A percentile compares a stretch with the other conserved stretches of the same genome.
phyloP scores from a whole-genome alignment of 208 protist species.

The Trypanosoma mega region DNA sequence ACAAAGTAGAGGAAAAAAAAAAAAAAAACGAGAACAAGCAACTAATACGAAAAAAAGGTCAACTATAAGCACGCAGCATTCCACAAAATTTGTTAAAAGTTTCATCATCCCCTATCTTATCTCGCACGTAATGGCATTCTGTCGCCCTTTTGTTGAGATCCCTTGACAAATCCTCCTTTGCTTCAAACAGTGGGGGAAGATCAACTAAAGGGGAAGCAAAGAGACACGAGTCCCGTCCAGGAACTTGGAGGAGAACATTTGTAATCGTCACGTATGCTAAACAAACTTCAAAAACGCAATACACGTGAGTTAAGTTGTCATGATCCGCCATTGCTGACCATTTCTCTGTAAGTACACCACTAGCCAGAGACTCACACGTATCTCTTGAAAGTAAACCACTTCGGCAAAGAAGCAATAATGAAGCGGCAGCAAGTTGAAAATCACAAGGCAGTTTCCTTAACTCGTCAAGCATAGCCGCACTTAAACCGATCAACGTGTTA shows the following conservation, averaged over 20 bases:
- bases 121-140: no score
- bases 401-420: conserved; percentile 4
- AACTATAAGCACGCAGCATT: no score
- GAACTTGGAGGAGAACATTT: conserved; percentile 7
- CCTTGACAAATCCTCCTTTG: not conserved
- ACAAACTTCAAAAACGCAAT: not conserved
- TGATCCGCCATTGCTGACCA: no score
- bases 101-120: no score
- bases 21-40: no score
- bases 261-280: conserved; percentile 8
- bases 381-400: not conserved
- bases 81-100: no score
- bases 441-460: not conserved
- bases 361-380: conserved; percentile 2
- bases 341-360: no score
- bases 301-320: not conserved
- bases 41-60: no score
- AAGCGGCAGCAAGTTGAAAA: conserved; percentile 7
- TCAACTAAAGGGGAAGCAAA: not conserved
- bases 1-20: no score
- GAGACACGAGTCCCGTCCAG: not conserved
- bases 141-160: no score
- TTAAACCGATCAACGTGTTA: not conserved
- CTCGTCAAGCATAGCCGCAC: not conserved
- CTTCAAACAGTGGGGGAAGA: not conserved